Conservation (phyloP, 176 grass and related monocot genomes). For the Cymbopogon citratus region DNA sequence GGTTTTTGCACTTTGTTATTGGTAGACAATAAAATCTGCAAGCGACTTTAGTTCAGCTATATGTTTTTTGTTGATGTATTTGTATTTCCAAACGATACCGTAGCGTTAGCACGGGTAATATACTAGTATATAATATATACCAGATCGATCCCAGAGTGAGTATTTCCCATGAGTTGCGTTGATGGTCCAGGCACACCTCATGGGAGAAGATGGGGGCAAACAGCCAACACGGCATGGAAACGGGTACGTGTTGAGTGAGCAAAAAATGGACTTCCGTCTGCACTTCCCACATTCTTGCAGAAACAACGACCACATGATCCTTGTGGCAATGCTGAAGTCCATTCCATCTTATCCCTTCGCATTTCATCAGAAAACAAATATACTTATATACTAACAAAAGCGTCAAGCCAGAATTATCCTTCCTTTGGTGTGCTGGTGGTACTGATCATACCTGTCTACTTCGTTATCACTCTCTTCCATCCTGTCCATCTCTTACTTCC, state of each 20-base stretch:
- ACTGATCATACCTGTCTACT: not conserved
- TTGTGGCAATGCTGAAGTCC: no score
- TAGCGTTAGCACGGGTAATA: no score
- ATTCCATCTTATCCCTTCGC: not conserved
- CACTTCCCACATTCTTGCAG: not conserved
- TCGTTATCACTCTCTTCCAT: not conserved
- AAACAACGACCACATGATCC: not conserved
- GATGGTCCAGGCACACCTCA: not conserved
- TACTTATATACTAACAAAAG: not conserved
- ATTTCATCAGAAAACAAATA: not conserved
- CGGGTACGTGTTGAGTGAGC: not conserved
- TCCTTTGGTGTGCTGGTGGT: not conserved
- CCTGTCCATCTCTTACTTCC: not conserved
- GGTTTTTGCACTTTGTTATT: no score
- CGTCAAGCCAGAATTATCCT: not conserved
- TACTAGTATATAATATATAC: no score
- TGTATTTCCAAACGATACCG: no score
- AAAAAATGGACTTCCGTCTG: not conserved
- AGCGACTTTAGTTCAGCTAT: no score
- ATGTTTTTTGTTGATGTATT: no score
- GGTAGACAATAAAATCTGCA: no score
- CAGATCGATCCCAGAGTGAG: no score
- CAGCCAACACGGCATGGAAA: not conserved
- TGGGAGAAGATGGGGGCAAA: not conserved
- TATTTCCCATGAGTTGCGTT: no score